Conservation (phyloP, 2,329 filamentous ascomycete species). For the Pseudogymnoascus sp. region DNA sequence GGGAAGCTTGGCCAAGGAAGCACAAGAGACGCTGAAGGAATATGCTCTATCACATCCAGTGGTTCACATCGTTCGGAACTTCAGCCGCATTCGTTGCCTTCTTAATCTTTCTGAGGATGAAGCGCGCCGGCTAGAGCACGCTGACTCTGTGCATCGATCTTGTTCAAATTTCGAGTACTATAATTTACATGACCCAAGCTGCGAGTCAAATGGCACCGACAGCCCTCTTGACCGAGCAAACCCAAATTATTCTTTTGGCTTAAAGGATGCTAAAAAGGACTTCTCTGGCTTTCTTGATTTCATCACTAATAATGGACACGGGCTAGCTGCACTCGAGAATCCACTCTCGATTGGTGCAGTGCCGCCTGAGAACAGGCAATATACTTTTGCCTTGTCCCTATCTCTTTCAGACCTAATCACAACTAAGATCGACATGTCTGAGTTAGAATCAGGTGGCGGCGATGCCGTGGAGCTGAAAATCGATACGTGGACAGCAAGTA, state of each 20-base stretch:
- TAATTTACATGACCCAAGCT: constrained; percentile 38
- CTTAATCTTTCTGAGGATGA: constrained; percentile 37
- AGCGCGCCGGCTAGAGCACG: constrained; percentile 34
- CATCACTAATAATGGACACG: constrained; percentile 45
- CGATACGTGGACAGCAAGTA: constrained; percentile 46
- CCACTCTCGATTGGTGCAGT: constrained; percentile 53
- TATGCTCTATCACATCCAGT: constrained; percentile 61
- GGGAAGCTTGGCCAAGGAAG: constrained; percentile 40
- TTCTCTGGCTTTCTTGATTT: constrained; percentile 53
- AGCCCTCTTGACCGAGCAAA: constrained; percentile 37
- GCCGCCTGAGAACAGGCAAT: constrained; percentile 50
- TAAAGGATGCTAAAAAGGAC: constrained; percentile 50
- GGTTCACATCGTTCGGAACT: constrained; percentile 60
- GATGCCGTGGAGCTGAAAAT: constrained; percentile 55
- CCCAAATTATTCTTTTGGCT: constrained; percentile 39
- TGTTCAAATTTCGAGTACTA: constrained; percentile 63
- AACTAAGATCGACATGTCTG: constrained; percentile 40
- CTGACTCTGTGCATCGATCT: constrained; percentile 37
- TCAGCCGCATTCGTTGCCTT: constrained; percentile 49
- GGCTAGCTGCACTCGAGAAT: constrained; percentile 47
- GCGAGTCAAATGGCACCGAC: constrained; percentile 30
- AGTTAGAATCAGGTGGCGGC: constrained; percentile 46
- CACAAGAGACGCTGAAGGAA: constrained; percentile 48
- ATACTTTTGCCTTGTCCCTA: constrained; percentile 61
- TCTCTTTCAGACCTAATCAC: constrained; percentile 50